Percentiles rank a stretch among this genome's conserved stretches.
Evolutionary conservation across 306 rosid genomes (phyloP).

Genomic region (Echinosophora koreensis): DNA sequence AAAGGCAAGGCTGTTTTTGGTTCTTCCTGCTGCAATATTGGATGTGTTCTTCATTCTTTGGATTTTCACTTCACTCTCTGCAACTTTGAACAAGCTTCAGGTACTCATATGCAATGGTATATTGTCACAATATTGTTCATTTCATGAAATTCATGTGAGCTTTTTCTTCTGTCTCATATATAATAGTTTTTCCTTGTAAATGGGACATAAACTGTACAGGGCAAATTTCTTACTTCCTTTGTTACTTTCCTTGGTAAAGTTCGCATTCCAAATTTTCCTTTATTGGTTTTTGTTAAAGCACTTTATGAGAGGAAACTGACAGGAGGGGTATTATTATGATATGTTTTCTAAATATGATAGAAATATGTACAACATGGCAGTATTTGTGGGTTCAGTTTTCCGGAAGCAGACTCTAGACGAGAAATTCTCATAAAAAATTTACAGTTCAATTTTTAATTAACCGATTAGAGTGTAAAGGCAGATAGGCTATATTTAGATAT

Average conservation of each 20-base stretch:
- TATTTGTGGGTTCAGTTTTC: conserved; percentile 1
- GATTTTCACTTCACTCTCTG: conserved; percentile 94
- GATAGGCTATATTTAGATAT: conserved; percentile 1
- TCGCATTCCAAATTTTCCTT: neutral
- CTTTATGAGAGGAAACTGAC: neutral
- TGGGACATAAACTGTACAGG: neutral
- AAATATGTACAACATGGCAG: neutral
- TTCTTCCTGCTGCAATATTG: conserved; percentile 91
- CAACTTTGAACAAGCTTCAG: conserved; percentile 98
- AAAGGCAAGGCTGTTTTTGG: conserved; percentile 89
- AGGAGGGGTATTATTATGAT: neutral
- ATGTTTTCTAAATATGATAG: conserved; percentile 33
- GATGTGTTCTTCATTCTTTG: conserved; percentile 98
- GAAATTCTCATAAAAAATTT: neutral
- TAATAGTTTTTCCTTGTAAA: conserved; percentile 4
- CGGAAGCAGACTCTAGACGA: neutral
- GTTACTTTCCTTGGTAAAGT: neutral
- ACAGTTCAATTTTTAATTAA: neutral
- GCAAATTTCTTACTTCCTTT: conserved; percentile 28
- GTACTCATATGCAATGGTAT: conserved; percentile 54
- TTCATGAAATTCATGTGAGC: conserved; percentile 29
- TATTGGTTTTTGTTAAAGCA: conserved; percentile 7
- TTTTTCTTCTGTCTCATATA: conserved; percentile 9
- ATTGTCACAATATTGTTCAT: conserved; percentile 25
- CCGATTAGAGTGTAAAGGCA: conserved; percentile 1